Evolutionary conservation across 2,329 filamentous ascomycete genomes (phyloP).

Genomic region (Xylaria digitata): DNA sequence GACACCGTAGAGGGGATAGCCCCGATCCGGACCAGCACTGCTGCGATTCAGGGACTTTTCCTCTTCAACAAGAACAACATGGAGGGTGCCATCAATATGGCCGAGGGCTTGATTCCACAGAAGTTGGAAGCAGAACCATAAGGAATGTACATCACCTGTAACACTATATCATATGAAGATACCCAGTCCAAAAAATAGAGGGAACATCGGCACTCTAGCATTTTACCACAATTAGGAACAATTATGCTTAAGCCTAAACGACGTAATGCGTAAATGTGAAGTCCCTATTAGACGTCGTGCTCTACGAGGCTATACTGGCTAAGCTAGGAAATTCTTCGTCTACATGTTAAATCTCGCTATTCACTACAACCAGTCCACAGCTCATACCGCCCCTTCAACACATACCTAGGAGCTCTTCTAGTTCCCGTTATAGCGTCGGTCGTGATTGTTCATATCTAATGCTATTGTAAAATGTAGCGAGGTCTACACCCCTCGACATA

Average conservation of each 20-base stretch:
- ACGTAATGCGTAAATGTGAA: neutral
- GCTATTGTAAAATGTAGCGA: slow-evolving; percentile 43
- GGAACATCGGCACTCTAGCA: neutral
- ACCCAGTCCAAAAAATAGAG: slow-evolving; percentile 37
- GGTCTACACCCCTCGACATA: too few species aligned
- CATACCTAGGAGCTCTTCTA: slow-evolving; percentile 11
- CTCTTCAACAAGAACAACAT: slow-evolving; percentile 94
- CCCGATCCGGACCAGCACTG: slow-evolving; percentile 76
- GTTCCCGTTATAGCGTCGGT: neutral
- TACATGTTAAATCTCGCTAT: too few species aligned
- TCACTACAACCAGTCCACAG: too few species aligned
- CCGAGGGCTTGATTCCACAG: slow-evolving; percentile 71
- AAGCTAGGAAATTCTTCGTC: neutral
- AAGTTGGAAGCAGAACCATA: slow-evolving; percentile 62
- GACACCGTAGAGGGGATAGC: slow-evolving; percentile 61
- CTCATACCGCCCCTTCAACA: neutral
- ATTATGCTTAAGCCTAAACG: neutral
- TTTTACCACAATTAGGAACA: neutral
- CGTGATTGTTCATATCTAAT: slow-evolving; percentile 43
- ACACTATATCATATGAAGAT: slow-evolving; percentile 44
- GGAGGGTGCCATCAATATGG: slow-evolving; percentile 85
- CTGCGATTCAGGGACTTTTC: slow-evolving; percentile 93
- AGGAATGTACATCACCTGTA: slow-evolving; percentile 37
- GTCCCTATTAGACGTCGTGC: neutral
- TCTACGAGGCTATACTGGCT: neutral